Evolutionary conservation across 2,329 filamentous ascomycete genomes (phyloP), one percentile per base, ranked within the genome.

Genomic region (Talaromyces sp.): DNA sequence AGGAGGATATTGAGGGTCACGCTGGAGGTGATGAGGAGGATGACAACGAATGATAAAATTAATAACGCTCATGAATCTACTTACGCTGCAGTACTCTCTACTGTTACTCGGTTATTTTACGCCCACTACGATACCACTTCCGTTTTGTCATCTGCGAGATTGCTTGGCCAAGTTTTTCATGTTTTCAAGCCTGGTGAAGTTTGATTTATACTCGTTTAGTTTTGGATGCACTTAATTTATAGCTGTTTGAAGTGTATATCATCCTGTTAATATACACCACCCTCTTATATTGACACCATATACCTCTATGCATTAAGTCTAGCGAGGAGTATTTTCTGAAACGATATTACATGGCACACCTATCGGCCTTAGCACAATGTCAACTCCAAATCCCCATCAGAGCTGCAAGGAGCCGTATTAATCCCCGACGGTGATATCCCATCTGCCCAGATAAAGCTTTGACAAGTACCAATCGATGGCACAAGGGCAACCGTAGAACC

Each of bases 371-470:
- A 49, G 17, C 64, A 63, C 37, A 66, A 52, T 52, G 61, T 60
- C 41, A 78, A 67, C 3, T 63, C 62, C 60, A 77, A 61, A 70
- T 75, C 70, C 50, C 54, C 67, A 41, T 65, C 65, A 13, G 68
- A 41, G 49, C 64, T 64, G 22, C 64, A 70, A 43, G 71, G 69
- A 33, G 72, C 64, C 50, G 75, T 71, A 67, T 73, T 68, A 58
- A 73, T 77, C 0, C 74, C 76, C n/a, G 67, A 47, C 0, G 74
- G 73, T 5, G 74, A 72, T n/a, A 74, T 64, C 1, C 77, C 77
- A 67, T 74, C 50, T 39, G 61, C 43, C 77, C 77, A 79, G 17
- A 56, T 54, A 62, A 78, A 74, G 17, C 50, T 31, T 15, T 15
- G 19, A 59, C 68, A 69, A 5, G 57, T 35, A 3, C 64, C 66